These are phyloP conservation scores for Nicotiana paniculata DNA, from an alignment of 257 asterid genomes.

Conservation along the genomic window DNA sequence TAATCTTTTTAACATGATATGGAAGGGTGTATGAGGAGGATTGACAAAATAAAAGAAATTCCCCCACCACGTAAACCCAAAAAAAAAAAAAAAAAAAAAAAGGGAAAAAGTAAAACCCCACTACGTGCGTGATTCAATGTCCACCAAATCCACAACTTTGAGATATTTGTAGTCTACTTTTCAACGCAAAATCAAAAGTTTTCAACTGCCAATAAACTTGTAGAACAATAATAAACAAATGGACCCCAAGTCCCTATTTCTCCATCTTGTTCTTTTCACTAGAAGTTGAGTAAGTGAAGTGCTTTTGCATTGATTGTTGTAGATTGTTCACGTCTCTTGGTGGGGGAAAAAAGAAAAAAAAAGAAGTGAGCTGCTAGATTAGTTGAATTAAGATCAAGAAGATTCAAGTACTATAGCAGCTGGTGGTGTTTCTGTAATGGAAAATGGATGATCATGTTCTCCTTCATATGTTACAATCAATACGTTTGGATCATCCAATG, in stretches of 20 bases:
- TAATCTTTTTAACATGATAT: background rate
- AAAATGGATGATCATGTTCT: conserved; percentile 56
- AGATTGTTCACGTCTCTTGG: background rate
- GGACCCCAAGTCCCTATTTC: conserved; percentile 10
- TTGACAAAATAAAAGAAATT: background rate
- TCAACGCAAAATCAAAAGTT: background rate
- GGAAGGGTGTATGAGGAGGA: conserved; percentile 18
- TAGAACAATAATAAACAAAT: background rate
- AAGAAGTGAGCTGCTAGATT: background rate
- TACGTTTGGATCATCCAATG: conserved; percentile 75
- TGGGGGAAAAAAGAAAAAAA: background rate
- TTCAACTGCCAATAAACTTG: background rate
- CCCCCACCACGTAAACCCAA: background rate
- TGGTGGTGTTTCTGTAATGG: conserved; percentile 29
- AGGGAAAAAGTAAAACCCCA: conserved; percentile 13
- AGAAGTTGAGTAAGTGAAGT: conserved; percentile 18
- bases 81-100: background rate
- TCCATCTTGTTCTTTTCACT: background rate
- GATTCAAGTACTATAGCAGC: conserved; percentile 27
- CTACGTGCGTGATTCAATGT: conserved; percentile 38
- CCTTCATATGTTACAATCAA: conserved; percentile 86
- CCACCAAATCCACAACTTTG: conserved; percentile 45
- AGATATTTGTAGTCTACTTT: conserved; percentile 4
- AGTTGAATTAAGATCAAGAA: conserved; percentile 13
- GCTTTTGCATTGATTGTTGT: background rate